Evolutionary conservation across 148 eudicot genomes (phyloP).

Genomic region (Vaccinium macrocarpon): DNA sequence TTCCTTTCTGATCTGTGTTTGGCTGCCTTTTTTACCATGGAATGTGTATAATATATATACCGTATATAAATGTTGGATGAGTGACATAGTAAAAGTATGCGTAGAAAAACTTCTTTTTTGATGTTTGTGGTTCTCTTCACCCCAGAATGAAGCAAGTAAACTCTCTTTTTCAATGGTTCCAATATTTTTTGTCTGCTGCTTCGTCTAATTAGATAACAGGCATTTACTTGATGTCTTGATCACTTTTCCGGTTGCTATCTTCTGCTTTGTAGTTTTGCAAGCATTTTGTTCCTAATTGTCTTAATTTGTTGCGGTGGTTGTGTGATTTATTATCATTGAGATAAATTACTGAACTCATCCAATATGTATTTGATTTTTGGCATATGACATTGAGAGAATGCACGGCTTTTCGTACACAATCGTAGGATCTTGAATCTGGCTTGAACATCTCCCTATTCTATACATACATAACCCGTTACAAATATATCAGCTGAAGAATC

Average conservation of each 20-base stretch:
- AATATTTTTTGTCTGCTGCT: not conserved
- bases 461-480: not conserved
- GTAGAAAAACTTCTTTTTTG: not conserved
- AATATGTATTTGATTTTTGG: not conserved
- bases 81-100: not conserved
- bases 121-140: not conserved
- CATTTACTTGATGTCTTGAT: not conserved
- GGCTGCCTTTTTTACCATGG: not conserved
- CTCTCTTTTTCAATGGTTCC: not conserved
- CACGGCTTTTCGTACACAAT: not conserved
- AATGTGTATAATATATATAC: not conserved
- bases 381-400: not conserved
- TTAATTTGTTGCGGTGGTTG: not conserved
- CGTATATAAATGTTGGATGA: not conserved
- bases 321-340: not conserved
- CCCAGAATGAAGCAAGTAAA: not conserved
- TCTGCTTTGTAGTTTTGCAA: not conserved
- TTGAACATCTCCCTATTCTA: not conserved
- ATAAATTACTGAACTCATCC: not conserved
- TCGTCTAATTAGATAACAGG: not conserved
- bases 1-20: not conserved
- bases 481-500: not conserved
- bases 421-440: not conserved
- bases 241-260: not conserved
- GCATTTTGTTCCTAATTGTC: not conserved